Evolutionary conservation across 441 rosid genomes (phyloP).

Genomic region (Mallotus repandus): DNA sequence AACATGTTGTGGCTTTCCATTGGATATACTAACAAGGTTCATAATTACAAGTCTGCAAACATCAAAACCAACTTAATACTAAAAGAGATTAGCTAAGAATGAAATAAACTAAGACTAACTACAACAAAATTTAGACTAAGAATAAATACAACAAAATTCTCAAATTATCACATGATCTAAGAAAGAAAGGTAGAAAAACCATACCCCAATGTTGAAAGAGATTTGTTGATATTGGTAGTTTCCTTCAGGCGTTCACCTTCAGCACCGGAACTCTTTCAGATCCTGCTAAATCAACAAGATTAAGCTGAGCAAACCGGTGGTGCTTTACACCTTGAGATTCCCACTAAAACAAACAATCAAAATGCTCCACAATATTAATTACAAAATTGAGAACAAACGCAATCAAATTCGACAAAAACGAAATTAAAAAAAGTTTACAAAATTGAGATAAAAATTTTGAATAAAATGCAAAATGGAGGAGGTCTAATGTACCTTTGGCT

Average conservation of each 20-base stretch:
- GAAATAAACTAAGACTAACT: not conserved
- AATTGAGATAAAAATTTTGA: too few species aligned
- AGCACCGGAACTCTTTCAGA: slow-evolving; percentile 99
- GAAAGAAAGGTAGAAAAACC: slow-evolving; percentile 19
- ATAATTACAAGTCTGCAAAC: slow-evolving; percentile 88
- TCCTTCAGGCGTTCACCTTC: slow-evolving; percentile 99
- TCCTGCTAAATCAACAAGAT: slow-evolving; percentile 98
- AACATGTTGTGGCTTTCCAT: slow-evolving; percentile 92
- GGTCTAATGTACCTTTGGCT: too few species aligned
- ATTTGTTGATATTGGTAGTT: slow-evolving; percentile 97
- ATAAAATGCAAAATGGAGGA: too few species aligned
- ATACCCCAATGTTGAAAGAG: slow-evolving; percentile 97
- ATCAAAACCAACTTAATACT: slow-evolving; percentile 17
- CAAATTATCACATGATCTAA: not conserved
- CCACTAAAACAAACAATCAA: slow-evolving; percentile 63
- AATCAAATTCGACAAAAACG: too few species aligned
- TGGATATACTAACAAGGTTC: slow-evolving; percentile 94
- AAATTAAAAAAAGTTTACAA: too few species aligned
- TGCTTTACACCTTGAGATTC: slow-evolving; percentile 96
- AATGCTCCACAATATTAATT: not conserved
- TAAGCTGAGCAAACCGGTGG: slow-evolving; percentile 95
- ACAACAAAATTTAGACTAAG: not conserved
- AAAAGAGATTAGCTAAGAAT: not conserved
- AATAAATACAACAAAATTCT: slow-evolving; percentile 10
- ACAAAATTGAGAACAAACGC: too few species aligned